Base-by-base conservation (phyloP, 2,329 filamentous ascomycete species). In the Fusarium sp. region DNA sequence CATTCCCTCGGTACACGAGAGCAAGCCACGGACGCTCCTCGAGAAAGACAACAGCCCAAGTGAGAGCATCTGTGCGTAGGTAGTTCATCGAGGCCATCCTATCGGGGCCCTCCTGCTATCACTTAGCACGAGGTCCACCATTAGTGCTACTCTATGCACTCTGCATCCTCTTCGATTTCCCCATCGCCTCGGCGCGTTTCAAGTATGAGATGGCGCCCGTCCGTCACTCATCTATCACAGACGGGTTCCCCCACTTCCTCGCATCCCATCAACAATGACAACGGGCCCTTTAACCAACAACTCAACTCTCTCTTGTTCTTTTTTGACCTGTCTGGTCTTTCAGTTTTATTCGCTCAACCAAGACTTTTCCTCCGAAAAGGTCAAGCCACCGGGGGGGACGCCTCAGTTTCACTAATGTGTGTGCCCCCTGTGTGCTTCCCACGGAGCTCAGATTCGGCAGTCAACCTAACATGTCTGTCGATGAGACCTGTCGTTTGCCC, bases 141-240 rank as follows among this genome's bases (percentile, higher is more conserved):
- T 57, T 4, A 46, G 36, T 31, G 14, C 18, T 31, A 18, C 23
- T 13, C 6, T 33, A 29, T 31, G 27, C 20, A 34, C 36, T 60
- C 46, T 56, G 42, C 51, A 55, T 46, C 40, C 67, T 65, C 67
- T 70, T 65, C 54, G 34, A 36, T 23, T 25, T 44, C 50, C 58
- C 56, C 34, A 57, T 58, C 42, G 36, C 58, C 58, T 62, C 71
- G 65, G 69, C 64, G 69, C 63, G 73, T 74, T 74, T 74, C 72
- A 74, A 69, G 61, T 72, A 33, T 53, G 42, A 67, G 69, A 72
- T 72, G 57, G 71, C 64, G 70, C 53, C 71, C 68, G 51, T 44
- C 53, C 58, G 40, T 46, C 56, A 40, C 42, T 38, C 40, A 31
- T 27, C 51, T 34, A 49, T 14, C 16, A 14, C 23, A n/a, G 42